Evolutionary conservation across 495 filamentous ascomycete genomes (phyloP).

Genomic region (Penicillium fimorum): DNA sequence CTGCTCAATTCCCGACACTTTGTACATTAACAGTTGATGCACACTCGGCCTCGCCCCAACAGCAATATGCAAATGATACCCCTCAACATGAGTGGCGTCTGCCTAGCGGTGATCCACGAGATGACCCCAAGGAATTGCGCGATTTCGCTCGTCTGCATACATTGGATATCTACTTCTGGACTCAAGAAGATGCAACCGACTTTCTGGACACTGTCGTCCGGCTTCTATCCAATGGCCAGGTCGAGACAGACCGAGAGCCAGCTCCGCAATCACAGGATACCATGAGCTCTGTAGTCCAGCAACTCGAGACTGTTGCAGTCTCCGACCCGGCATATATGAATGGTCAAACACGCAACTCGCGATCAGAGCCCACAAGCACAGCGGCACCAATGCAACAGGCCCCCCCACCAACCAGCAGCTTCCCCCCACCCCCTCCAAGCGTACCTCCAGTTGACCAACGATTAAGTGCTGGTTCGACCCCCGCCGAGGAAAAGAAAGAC

Average conservation of each 20-base stretch:
- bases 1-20: slow-evolving; percentile 72
- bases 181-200: slow-evolving; percentile 65
- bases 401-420: slow-evolving; percentile 18
- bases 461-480: slow-evolving; percentile 22
- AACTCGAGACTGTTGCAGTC: slow-evolving; percentile 79
- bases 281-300: slow-evolving; percentile 78
- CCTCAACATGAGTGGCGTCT: slow-evolving; percentile 71
- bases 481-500: slow-evolving; percentile 38
- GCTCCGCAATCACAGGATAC: slow-evolving; percentile 49
- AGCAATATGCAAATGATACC: slow-evolving; percentile 36
- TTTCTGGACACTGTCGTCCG: slow-evolving; percentile 66
- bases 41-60: slow-evolving; percentile 28
- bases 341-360: slow-evolving; percentile 51
- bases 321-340: slow-evolving; percentile 59
- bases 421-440: slow-evolving; percentile 47
- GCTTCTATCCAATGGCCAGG: slow-evolving; percentile 58
- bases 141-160: slow-evolving; percentile 77
- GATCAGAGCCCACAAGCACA: slow-evolving; percentile 30
- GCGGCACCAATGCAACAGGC: slow-evolving; percentile 37
- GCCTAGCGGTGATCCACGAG: slow-evolving; percentile 64
- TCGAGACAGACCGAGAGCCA: slow-evolving; percentile 50
- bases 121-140: slow-evolving; percentile 67
- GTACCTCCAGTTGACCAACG: slow-evolving; percentile 32
- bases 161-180: slow-evolving; percentile 90
- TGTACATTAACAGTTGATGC: slow-evolving; percentile 74